A percentile compares a stretch with the other conserved stretches of the same genome.
These are phyloP conservation scores for Corymbia maculata DNA, from an alignment of 345 rosid species.

Conservation along the genomic window DNA sequence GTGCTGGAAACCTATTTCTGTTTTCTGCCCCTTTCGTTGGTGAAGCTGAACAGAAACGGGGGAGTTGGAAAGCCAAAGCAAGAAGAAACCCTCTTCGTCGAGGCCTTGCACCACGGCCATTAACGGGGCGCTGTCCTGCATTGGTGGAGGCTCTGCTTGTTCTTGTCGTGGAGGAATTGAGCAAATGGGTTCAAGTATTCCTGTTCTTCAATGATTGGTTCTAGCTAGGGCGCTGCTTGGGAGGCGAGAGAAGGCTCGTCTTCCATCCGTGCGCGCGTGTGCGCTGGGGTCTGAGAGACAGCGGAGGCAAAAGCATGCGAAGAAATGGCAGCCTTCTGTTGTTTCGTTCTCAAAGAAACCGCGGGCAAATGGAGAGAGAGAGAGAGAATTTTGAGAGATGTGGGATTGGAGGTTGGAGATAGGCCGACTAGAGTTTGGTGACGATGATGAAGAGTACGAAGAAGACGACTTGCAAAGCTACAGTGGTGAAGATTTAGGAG, in stretches of 20 bases:
- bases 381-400: not conserved
- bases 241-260: not conserved
- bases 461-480: not conserved
- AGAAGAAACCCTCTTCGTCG: not conserved
- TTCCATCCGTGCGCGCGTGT: not conserved
- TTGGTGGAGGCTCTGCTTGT: constrained; percentile 29
- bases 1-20: not conserved
- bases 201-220: not conserved
- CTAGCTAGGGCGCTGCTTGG: not conserved
- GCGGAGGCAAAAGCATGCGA: not conserved
- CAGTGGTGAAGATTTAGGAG: not conserved
- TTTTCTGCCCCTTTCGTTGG: not conserved
- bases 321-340: not conserved
- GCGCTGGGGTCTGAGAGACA: not conserved
- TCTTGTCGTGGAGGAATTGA: constrained; percentile 36
- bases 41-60: too few species aligned
- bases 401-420: not conserved
- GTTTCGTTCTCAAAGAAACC: not conserved
- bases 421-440: not conserved
- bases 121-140: constrained; percentile 69
- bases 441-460: not conserved
- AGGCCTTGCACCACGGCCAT: constrained; percentile 47
- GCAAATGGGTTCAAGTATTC: not conserved
- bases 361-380: not conserved
- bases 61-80: too few species aligned